Evolutionary conservation across 306 rosid species (phyloP).

Genomic region (Mucuna pruriens): DNA sequence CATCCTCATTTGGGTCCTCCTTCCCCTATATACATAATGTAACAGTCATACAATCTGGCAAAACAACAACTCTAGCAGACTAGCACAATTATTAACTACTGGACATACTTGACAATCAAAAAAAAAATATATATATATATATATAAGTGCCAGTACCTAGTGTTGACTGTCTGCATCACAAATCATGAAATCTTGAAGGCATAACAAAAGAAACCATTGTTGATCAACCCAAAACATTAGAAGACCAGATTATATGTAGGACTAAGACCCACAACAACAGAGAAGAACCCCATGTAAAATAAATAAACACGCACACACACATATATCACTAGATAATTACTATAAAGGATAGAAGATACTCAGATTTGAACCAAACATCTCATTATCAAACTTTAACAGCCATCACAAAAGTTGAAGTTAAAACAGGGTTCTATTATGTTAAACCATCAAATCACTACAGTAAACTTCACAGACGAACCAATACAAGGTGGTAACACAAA

Average conservation of each 20-base stretch:
- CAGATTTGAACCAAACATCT: not conserved
- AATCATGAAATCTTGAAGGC: not conserved
- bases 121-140: too few species aligned
- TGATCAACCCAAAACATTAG: not conserved
- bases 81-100: not conserved
- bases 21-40: conserved; percentile 57
- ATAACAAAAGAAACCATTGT: conserved; percentile 12
- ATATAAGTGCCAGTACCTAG: too few species aligned
- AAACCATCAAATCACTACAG: not conserved
- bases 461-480: not conserved
- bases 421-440: not conserved
- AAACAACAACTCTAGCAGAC: not conserved
- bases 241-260: not conserved
- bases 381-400: not conserved
- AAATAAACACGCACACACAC: not conserved
- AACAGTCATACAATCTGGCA: conserved; percentile 20
- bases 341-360: not conserved
- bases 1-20: conserved; percentile 50
- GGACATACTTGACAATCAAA: not conserved
- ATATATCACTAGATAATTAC: not conserved
- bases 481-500: not conserved
- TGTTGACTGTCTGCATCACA: not conserved
- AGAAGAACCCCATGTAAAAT: conserved; percentile 3
- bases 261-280: conserved; percentile 8
- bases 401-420: not conserved